phyloP scores from a whole-genome alignment of 495 filamentous ascomycete species.

The Staphylotrichum longicolle region DNA sequence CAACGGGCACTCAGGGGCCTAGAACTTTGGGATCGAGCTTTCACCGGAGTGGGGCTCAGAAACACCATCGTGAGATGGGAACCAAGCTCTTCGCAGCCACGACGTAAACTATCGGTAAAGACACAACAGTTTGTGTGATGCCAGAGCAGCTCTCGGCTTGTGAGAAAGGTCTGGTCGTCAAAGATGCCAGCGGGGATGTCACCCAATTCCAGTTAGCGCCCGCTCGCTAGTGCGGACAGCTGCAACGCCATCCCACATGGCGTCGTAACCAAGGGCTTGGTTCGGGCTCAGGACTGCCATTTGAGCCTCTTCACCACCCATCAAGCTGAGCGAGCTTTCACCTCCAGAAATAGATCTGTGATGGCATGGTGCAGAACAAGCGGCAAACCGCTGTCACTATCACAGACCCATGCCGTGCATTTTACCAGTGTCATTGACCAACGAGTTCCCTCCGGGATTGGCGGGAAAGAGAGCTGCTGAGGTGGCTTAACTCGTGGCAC shows the following conservation, averaged over 20 bases:
- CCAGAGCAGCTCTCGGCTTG: too few relatives aligned
- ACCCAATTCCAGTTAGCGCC: slow-evolving; percentile 4
- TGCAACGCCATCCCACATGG: slow-evolving; percentile 18
- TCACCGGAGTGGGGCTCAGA: too few relatives aligned
- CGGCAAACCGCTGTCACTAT: slow-evolving; percentile 24
- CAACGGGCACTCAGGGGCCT: too few relatives aligned
- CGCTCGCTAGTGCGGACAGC: background rate
- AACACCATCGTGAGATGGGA: too few relatives aligned
- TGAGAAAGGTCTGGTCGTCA: too few relatives aligned
- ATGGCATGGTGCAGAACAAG: background rate
- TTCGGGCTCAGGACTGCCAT: background rate
- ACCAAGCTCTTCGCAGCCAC: too few relatives aligned
- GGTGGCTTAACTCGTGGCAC: too few relatives aligned
- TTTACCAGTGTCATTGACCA: background rate
- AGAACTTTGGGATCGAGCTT: too few relatives aligned
- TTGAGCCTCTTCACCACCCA: slow-evolving; percentile 8
- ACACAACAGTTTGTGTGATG: too few relatives aligned
- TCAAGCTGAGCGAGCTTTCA: background rate
- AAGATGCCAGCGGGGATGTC: background rate
- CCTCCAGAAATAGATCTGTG: slow-evolving; percentile 10
- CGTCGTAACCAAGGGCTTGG: slow-evolving; percentile 19
- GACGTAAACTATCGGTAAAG: too few relatives aligned
- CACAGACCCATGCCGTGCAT: slow-evolving; percentile 10
- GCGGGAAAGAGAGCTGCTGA: too few relatives aligned
- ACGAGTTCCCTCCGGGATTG: too few relatives aligned